phyloP scores from a whole-genome alignment of 139 green algal genomes.

The Chlamydomonas schloesseri region DNA sequence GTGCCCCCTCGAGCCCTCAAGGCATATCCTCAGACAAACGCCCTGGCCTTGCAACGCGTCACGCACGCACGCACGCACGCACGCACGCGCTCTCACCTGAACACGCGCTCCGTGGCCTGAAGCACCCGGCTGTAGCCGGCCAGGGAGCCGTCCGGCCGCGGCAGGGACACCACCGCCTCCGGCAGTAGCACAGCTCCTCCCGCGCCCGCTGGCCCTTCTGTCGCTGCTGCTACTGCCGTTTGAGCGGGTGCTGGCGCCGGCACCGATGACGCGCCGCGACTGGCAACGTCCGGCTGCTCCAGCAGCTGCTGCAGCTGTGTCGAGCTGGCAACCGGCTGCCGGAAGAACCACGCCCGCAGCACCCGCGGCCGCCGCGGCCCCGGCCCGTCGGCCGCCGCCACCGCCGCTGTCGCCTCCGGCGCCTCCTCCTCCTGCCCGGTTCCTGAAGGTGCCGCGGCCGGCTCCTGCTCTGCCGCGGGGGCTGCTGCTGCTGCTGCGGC shows the following conservation, averaged over 20 bases:
- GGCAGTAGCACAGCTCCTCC: conserved; percentile 13
- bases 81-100: neutral
- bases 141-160: conserved; percentile 15
- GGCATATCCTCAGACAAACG: no score
- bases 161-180: conserved; percentile 8
- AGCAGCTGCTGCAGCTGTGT: no score
- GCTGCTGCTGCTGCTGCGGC: neutral
- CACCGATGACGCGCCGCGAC: no score
- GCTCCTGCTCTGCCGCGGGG: no score
- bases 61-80: neutral
- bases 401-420: neutral
- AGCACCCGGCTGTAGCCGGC: conserved; percentile 17
- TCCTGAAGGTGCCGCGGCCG: neutral
- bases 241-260: no score
- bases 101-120: conserved; percentile 11
- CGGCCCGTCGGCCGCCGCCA: neutral
- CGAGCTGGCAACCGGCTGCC: neutral
- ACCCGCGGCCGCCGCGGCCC: neutral
- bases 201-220: neutral
- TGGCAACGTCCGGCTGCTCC: no score
- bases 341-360: conserved; percentile 35
- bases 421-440: neutral
- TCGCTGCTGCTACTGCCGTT: neutral
- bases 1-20: no score
- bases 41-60: no score